A percentile compares a stretch with the other conserved stretches of the same genome.
These are phyloP conservation scores for Pseudozyma sp. DNA, from an alignment of 1,284 basidiomycete genomes.

Conservation along the genomic window DNA sequence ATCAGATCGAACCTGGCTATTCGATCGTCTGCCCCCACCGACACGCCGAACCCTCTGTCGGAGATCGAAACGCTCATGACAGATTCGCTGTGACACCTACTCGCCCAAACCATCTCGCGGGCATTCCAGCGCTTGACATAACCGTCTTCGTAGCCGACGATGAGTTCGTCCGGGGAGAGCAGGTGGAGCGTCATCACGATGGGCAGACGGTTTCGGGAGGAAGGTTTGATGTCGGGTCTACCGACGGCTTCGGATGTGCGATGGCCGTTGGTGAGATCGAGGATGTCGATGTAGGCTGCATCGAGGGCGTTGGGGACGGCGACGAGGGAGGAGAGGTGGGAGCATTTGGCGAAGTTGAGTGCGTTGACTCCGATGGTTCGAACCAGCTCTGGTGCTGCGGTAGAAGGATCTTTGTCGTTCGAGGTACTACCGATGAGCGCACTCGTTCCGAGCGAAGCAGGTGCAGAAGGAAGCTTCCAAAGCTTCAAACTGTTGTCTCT, in stretches of 20 bases:
- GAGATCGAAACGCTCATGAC: constrained; percentile 29
- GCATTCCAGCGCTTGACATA: constrained; percentile 70
- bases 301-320: constrained; percentile 88
- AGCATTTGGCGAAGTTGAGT: constrained; percentile 88
- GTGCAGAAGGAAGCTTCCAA: constrained; percentile 70
- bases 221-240: constrained; percentile 19
- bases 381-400: constrained; percentile 72
- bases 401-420: constrained; percentile 60
- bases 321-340: constrained; percentile 74
- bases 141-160: constrained; percentile 85
- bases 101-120: constrained; percentile 11
- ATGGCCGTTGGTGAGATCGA: constrained; percentile 76
- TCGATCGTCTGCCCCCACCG: constrained; percentile 46
- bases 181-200: constrained; percentile 87
- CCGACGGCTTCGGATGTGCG: constrained; percentile 81
- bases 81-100: constrained; percentile 28
- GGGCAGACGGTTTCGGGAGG: constrained; percentile 62
- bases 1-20: constrained; percentile 23
- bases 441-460: background rate
- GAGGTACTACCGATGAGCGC: background rate
- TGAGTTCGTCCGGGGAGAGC: constrained; percentile 69
- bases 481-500: constrained; percentile 84
- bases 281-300: constrained; percentile 85
- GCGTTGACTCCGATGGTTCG: constrained; percentile 86
- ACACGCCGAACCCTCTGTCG: constrained; percentile 10